Evolutionary conservation across 164 flowering plant genomes (phyloP).

Genomic region (Chimonanthus praecox): DNA sequence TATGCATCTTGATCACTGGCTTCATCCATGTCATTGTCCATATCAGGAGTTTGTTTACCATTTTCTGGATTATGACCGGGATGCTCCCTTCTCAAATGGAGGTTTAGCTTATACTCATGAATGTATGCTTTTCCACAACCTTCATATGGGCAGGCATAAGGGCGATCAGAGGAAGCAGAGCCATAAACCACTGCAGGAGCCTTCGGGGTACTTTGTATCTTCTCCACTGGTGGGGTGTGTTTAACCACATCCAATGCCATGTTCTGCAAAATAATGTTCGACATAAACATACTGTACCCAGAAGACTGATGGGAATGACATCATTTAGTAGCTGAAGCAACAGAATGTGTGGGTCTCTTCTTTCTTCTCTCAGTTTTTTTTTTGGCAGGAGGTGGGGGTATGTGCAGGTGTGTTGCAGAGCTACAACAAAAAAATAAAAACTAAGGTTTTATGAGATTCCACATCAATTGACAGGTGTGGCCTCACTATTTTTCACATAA

Average conservation of each 20-base stretch:
- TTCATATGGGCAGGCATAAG: conserved; percentile 84
- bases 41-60: conserved; percentile 39
- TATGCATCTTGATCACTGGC: conserved; percentile 75
- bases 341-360: not conserved
- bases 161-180: conserved; percentile 79
- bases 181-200: conserved; percentile 44
- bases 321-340: not conserved
- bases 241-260: conserved; percentile 33
- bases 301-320: too few relatives aligned
- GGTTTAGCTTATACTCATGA: conserved; percentile 95
- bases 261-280: conserved; percentile 24
- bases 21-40: conserved; percentile 78
- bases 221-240: conserved; percentile 57
- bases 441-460: not conserved
- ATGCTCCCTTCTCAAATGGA: conserved; percentile 85
- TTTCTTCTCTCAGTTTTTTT: too few relatives aligned
- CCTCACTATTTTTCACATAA: too few relatives aligned
- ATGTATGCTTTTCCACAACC: conserved; percentile 93
- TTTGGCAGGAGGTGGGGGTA: too few relatives aligned
- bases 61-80: conserved; percentile 76
- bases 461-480: not conserved
- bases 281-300: not conserved
- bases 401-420: too few relatives aligned
- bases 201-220: conserved; percentile 46
- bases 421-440: too few relatives aligned